Evolutionary conservation across 768 basidiomycete genomes (phyloP).

Genomic region (Flagelloscypha sp.): DNA sequence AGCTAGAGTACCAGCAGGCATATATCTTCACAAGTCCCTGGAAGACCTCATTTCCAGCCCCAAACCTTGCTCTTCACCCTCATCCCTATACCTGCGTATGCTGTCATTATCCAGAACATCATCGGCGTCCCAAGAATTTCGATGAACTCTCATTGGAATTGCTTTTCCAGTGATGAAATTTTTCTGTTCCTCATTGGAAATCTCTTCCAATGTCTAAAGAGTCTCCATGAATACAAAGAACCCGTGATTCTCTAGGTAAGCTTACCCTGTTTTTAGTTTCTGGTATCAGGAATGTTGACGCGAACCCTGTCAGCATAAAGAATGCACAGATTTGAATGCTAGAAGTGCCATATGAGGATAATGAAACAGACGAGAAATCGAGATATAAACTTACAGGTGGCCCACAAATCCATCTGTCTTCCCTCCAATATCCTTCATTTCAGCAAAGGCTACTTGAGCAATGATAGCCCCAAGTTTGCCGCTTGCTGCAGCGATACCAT

Average conservation of each 20-base stretch:
- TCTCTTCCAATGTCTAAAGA: slow-evolving; percentile 25
- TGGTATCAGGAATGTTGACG: slow-evolving; percentile 33
- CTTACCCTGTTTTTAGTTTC: slow-evolving; percentile 33
- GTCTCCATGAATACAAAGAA: too few species aligned
- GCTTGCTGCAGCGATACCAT: slow-evolving; percentile 36
- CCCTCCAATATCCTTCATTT: slow-evolving; percentile 28
- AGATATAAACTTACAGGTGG: slow-evolving; percentile 27
- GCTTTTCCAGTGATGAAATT: slow-evolving; percentile 22
- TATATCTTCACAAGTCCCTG: too few species aligned
- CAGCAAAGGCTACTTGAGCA: slow-evolving; percentile 27
- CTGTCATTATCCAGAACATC: too few species aligned
- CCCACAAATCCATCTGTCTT: slow-evolving; percentile 19
- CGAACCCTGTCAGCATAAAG: slow-evolving; percentile 36
- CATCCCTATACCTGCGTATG: too few species aligned
- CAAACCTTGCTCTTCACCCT: too few species aligned
- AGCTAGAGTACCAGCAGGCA: too few species aligned
- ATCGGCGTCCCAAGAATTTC: too few species aligned
- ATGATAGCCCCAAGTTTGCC: slow-evolving; percentile 39
- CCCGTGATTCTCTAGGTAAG: too few species aligned
- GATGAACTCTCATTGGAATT: too few species aligned
- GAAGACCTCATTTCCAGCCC: too few species aligned
- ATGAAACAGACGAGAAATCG: slow-evolving; percentile 4
- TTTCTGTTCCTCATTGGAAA: slow-evolving; percentile 28
- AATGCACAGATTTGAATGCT: slow-evolving; percentile 38
- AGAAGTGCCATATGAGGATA: neutral